These are phyloP conservation scores for Chaetomiaceae sp. DNA, from an alignment of 2,329 filamentous ascomycete species.

Conservation along the genomic window DNA sequence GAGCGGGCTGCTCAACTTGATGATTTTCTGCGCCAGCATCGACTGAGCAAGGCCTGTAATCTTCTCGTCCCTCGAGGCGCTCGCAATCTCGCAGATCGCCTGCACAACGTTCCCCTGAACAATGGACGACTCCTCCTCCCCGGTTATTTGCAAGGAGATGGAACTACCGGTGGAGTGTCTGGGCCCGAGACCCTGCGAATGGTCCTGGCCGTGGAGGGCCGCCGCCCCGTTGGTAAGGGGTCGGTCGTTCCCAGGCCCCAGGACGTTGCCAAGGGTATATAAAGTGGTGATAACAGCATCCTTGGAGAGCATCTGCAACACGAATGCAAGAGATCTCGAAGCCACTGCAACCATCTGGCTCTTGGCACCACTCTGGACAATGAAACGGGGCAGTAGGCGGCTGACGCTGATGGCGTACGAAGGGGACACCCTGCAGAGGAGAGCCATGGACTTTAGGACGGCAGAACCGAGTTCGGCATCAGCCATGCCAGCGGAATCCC, in stretches of 20 bases:
- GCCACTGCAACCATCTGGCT: slow-evolving; percentile 66
- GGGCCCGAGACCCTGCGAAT: slow-evolving; percentile 44
- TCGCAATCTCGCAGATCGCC: slow-evolving; percentile 85
- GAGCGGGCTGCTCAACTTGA: slow-evolving; percentile 71
- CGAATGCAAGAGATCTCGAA: slow-evolving; percentile 75
- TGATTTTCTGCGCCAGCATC: slow-evolving; percentile 93
- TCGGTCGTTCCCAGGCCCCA: slow-evolving; percentile 64
- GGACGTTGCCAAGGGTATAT: slow-evolving; percentile 91
- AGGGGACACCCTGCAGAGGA: slow-evolving; percentile 70
- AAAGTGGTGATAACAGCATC: slow-evolving; percentile 92
- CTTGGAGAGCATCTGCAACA: slow-evolving; percentile 76
- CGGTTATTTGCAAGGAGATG: slow-evolving; percentile 68
- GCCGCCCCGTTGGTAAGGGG: slow-evolving; percentile 48
- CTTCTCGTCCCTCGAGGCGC: slow-evolving; percentile 75
- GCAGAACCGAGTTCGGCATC: slow-evolving; percentile 70
- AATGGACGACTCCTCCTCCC: slow-evolving; percentile 70
- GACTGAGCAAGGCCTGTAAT: slow-evolving; percentile 89
- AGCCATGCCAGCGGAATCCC: slow-evolving; percentile 74
- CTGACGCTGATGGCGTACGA: slow-evolving; percentile 69
- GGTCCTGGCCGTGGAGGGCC: slow-evolving; percentile 34
- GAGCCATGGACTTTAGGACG: slow-evolving; percentile 73
- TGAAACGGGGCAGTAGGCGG: slow-evolving; percentile 74
- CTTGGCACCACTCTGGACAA: slow-evolving; percentile 74
- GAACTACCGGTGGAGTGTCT: slow-evolving; percentile 64
- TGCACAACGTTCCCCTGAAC: slow-evolving; percentile 89